Conservation (phyloP, 768 basidiomycete species). For the Podaxis sp. region DNA sequence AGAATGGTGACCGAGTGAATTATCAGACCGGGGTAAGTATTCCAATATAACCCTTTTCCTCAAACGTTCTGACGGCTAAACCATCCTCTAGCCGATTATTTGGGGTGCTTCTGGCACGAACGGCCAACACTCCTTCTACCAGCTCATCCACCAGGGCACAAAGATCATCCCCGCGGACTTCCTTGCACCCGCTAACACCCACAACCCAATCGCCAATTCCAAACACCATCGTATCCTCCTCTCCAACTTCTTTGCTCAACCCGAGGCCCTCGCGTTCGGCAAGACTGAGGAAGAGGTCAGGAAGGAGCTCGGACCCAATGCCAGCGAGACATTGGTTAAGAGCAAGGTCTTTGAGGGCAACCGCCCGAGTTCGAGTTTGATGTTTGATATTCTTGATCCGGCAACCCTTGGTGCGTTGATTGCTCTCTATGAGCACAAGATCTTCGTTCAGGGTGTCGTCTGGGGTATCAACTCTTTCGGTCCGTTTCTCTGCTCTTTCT, state of each 20-base stretch:
- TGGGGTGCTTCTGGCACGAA: conserved; percentile 99
- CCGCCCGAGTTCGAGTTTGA: conserved; percentile 91
- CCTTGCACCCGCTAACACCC: conserved; percentile 82
- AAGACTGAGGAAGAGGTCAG: conserved; percentile 90
- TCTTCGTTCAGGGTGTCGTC: conserved; percentile 94
- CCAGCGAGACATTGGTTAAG: conserved; percentile 85
- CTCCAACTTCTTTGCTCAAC: conserved; percentile 97
- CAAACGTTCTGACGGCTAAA: not conserved
- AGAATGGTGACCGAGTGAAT: conserved; percentile 85
- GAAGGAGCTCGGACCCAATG: conserved; percentile 60
- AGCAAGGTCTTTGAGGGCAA: conserved; percentile 98
- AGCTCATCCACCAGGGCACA: conserved; percentile 92
- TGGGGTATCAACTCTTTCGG: conserved; percentile 99
- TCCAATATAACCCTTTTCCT: not conserved
- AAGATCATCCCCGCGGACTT: conserved; percentile 92
- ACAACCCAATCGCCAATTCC: conserved; percentile 82
- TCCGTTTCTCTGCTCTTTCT: conserved; percentile 26
- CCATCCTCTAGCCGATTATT: conserved; percentile 74
- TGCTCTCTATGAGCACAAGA: conserved; percentile 97
- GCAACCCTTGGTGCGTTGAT: conserved; percentile 87
- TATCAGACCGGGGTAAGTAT: conserved; percentile 90
- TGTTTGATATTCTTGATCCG: conserved; percentile 93
- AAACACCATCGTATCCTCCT: conserved; percentile 97
- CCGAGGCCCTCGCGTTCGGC: conserved; percentile 96
- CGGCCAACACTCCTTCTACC: conserved; percentile 99